Evolutionary conservation across 2,329 filamentous ascomycete genomes (phyloP).

Genomic region (Torrubiella hemipterigena): DNA sequence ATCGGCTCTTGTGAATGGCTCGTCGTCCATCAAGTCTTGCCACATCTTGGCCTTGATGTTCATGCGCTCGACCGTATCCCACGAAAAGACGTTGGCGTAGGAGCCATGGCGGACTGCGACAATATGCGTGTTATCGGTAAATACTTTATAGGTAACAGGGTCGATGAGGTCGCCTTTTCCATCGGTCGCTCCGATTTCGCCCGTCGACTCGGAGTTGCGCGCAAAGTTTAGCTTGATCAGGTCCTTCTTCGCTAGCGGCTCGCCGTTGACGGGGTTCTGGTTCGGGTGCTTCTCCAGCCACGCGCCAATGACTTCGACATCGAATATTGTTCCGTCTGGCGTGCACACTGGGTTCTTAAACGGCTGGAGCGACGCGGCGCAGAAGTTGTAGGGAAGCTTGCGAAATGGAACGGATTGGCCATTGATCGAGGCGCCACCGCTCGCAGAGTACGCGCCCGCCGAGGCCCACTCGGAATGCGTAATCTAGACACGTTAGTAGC

Average conservation of each 20-base stretch:
- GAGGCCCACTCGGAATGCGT: slow-evolving; percentile 98
- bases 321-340: slow-evolving; percentile 75
- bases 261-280: slow-evolving; percentile 81
- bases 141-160: slow-evolving; percentile 92
- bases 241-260: slow-evolving; percentile 66
- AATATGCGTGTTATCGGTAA: slow-evolving; percentile 96
- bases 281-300: slow-evolving; percentile 84
- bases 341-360: slow-evolving; percentile 95
- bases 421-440: slow-evolving; percentile 48
- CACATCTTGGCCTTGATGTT: slow-evolving; percentile 97
- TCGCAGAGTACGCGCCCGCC: slow-evolving; percentile 76
- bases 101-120: slow-evolving; percentile 69
- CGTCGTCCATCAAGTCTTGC: slow-evolving; percentile 79
- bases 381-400: slow-evolving; percentile 94
- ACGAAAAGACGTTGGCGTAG: slow-evolving; percentile 92
- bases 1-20: slow-evolving; percentile 76
- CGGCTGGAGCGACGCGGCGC: slow-evolving; percentile 87
- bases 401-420: slow-evolving; percentile 56
- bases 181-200: slow-evolving; percentile 34
- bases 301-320: slow-evolving; percentile 83
- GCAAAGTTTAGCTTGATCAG: slow-evolving; percentile 85
- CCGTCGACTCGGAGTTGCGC: slow-evolving; percentile 66
- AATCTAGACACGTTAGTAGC: slow-evolving; percentile 35
- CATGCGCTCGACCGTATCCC: slow-evolving; percentile 87
- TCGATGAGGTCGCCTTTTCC: slow-evolving; percentile 75